Base-by-base conservation (phyloP, 139 green algal species). In the Asterochloris erici region DNA sequence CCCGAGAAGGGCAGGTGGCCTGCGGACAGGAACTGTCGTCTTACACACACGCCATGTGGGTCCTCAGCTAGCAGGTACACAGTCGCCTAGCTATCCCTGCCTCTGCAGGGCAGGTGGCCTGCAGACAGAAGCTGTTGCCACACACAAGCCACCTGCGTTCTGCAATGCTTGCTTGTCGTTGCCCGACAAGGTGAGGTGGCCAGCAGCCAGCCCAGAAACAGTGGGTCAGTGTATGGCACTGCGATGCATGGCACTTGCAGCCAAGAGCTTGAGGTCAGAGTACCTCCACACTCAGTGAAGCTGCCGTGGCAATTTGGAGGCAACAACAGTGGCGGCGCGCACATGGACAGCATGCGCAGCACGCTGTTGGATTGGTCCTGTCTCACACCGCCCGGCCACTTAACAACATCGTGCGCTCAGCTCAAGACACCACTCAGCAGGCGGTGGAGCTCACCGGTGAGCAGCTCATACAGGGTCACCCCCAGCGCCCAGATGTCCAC, bases 401-500 rank as follows among this genome's bases (percentile, higher is more conserved):
- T 54, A 10, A 54, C 38, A 10, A 6, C 19, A 71, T 26, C 2
- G 9, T 26, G 21, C 19, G 19, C 66, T 13, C 21, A 23, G 21
- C 66, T 71, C 21, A 1, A 21, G 1, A 24, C 70, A 38, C 1
- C 23, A 76, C 23, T 19, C 14, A 54, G 23, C 24, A 28, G 70
- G 61, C 63, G 27, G 21, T 16, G 17, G 28, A 61, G 14, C 79
- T n/a, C 62, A 83, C 89, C 91, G 71, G 91, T 93, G 21, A 95
- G 86, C 66, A 96, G 90, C 87, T 95, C 92, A 73, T 89, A 96
- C 19, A 94, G 68, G 24, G 92, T 94, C 27, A 95, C 88, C 9
- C 92, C 92, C 76, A 95, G 85, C 21, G 90, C 90, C 92, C 92
- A 96, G 24, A 94, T 86, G 80, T 96, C 92, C 47, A 94, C 92